A percentile compares a stretch with the other conserved stretches of the same genome.
Evolutionary conservation across 495 filamentous ascomycete genomes (phyloP).

Genomic region (Penicillium pulvis): DNA sequence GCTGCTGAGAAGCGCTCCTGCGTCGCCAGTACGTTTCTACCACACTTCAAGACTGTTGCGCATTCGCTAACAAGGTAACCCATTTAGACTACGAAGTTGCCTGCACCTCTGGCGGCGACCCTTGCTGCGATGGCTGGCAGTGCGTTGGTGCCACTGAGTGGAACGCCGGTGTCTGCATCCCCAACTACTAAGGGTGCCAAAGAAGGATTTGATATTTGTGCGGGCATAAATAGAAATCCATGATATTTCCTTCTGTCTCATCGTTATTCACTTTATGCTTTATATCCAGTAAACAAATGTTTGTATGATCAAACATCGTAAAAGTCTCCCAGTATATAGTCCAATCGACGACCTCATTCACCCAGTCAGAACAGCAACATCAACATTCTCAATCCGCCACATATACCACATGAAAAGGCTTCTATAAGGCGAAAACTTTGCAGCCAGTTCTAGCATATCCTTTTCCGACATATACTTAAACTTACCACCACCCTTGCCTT

Average conservation of each 20-base stretch:
- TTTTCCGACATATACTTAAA: conserved; percentile 96
- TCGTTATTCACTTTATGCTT: background rate
- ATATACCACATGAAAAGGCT: conserved; percentile 88
- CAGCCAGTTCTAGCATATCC: conserved; percentile 85
- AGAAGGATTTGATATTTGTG: background rate
- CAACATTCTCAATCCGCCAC: conserved; percentile 82
- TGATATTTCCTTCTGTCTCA: background rate
- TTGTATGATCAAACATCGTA: background rate
- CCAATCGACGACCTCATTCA: conserved; percentile 13
- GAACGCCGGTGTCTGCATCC: background rate
- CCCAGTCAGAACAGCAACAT: conserved; percentile 64
- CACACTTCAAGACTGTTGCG: background rate
- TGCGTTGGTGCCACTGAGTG: background rate
- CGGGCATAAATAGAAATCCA: background rate
- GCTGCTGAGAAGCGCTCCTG: background rate
- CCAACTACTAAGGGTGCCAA: background rate
- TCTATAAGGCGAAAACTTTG: conserved; percentile 80
- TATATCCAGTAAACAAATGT: background rate
- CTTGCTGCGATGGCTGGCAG: background rate
- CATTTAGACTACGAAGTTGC: background rate
- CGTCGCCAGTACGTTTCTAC: background rate
- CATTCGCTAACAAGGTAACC: background rate
- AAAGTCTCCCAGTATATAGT: background rate
- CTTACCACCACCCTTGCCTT: conserved; percentile 79
- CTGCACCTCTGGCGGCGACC: background rate